Conservation (phyloP, 352 stramenopile species). For the Saprolegnia parasitica region DNA sequence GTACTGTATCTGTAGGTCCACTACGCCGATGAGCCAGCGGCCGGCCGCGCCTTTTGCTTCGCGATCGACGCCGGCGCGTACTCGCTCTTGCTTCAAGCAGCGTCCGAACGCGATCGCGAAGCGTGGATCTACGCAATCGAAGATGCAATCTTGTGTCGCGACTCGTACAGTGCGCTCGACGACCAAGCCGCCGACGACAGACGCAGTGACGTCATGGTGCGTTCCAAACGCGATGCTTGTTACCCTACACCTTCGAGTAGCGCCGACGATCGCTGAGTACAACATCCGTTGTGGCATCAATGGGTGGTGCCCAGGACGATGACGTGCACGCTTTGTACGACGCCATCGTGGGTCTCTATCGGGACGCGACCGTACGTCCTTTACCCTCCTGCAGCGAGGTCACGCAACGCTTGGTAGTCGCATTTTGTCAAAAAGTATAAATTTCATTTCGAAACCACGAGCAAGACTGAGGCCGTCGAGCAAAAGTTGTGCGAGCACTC, state of each 20-base stretch:
- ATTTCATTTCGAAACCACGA: conserved; percentile 8
- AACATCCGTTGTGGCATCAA: not conserved
- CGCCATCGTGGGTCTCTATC: conserved; percentile 11
- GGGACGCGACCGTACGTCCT: conserved; percentile 7
- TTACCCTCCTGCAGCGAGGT: not conserved
- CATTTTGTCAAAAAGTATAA: conserved; percentile 24
- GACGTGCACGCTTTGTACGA: not conserved
- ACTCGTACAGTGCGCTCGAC: conserved; percentile 53
- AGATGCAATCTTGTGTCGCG: conserved; percentile 61
- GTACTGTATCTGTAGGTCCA: conserved; percentile 35
- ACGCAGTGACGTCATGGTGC: conserved; percentile 3
- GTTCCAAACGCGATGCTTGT: not conserved
- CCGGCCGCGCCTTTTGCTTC: conserved; percentile 51
- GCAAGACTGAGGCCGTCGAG: conserved; percentile 34
- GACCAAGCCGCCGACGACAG: conserved; percentile 14
- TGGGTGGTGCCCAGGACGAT: not conserved
- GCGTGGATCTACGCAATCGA: conserved; percentile 81
- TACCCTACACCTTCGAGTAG: not conserved
- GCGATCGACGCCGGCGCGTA: conserved; percentile 52
- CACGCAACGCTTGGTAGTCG: not conserved
- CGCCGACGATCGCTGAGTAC: not conserved
- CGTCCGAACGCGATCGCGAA: conserved; percentile 52
- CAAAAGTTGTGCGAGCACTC: conserved; percentile 49
- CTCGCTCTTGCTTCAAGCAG: conserved; percentile 54
- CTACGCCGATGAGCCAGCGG: conserved; percentile 62